Percentiles rank a stretch among this genome's conserved stretches.
These are phyloP conservation scores for Pulveroboletus sp. DNA, from an alignment of 768 basidiomycete genomes.

Conservation along the genomic window DNA sequence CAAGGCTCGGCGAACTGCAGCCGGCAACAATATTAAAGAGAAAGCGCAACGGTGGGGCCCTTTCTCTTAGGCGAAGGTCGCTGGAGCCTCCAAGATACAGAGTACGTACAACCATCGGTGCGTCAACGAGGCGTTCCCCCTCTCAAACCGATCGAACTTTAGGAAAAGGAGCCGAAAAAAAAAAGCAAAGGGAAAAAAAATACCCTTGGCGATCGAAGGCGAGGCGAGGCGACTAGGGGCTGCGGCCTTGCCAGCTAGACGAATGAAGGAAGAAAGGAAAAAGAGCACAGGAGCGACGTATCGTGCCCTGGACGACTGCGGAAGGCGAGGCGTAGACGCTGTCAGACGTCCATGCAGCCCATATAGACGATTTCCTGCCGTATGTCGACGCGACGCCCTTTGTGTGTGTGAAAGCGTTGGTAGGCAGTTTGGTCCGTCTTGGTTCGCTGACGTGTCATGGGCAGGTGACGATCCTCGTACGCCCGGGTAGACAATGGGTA, in stretches of 20 bases:
- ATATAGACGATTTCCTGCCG: too few relatives aligned
- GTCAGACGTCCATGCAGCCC: too few relatives aligned
- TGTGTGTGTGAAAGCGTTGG: too few relatives aligned
- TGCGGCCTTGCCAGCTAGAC: too few relatives aligned
- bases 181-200: not conserved
- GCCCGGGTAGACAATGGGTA: not conserved
- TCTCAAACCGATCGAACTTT: not conserved
- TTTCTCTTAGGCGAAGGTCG: not conserved
- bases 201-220: not conserved
- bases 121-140: not conserved
- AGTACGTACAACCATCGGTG: not conserved
- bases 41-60: not conserved
- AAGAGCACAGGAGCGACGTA: too few relatives aligned
- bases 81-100: not conserved
- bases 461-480: not conserved
- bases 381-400: too few relatives aligned
- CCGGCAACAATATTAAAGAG: not conserved
- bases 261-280: too few relatives aligned
- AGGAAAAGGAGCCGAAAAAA: not conserved
- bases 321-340: too few relatives aligned
- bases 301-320: too few relatives aligned
- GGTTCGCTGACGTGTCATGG: conserved; percentile 6
- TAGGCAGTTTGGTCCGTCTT: conserved; percentile 13
- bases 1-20: conserved; percentile 3
- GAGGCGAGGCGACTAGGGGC: not conserved